A percentile compares a stretch with the other conserved stretches of the same genome.
Evolutionary conservation across 495 filamentous ascomycete species (phyloP).

Genomic region (Penicillium bovifimosum): DNA sequence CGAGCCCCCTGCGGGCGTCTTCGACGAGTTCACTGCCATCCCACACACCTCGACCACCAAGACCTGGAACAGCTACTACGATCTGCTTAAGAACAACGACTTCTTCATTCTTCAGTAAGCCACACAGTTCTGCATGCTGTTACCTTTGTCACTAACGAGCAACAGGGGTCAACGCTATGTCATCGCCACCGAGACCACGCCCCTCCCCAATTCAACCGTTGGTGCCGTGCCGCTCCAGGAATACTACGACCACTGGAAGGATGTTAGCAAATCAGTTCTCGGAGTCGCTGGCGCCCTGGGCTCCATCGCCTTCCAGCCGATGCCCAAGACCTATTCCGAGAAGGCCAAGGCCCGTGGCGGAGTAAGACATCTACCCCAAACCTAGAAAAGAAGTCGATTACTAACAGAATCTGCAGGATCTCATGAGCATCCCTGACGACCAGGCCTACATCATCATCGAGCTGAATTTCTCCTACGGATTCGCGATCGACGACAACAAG

Average conservation of each 20-base stretch:
- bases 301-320: constrained; percentile 52
- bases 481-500: constrained; percentile 36
- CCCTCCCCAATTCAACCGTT: constrained; percentile 40
- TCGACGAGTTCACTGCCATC: constrained; percentile 51
- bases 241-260: constrained; percentile 49
- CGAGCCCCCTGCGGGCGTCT: constrained; percentile 48
- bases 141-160: constrained; percentile 3
- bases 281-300: constrained; percentile 44
- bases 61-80: constrained; percentile 49
- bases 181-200: constrained; percentile 54
- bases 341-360: constrained; percentile 45
- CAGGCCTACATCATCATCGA: constrained; percentile 53
- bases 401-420: constrained; percentile 31
- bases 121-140: neutral
- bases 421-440: constrained; percentile 46
- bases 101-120: constrained; percentile 35
- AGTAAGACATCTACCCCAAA: constrained; percentile 18
- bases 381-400: neutral
- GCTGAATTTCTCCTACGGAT: constrained; percentile 48
- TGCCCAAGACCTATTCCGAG: constrained; percentile 45
- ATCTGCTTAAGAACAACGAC: constrained; percentile 40
- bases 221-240: constrained; percentile 39
- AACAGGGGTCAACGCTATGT: constrained; percentile 44
- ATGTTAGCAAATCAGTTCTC: constrained; percentile 37
- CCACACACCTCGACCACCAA: constrained; percentile 42